Conservation (phyloP, 768 basidiomycete species). For the Psilocybe sp. region DNA sequence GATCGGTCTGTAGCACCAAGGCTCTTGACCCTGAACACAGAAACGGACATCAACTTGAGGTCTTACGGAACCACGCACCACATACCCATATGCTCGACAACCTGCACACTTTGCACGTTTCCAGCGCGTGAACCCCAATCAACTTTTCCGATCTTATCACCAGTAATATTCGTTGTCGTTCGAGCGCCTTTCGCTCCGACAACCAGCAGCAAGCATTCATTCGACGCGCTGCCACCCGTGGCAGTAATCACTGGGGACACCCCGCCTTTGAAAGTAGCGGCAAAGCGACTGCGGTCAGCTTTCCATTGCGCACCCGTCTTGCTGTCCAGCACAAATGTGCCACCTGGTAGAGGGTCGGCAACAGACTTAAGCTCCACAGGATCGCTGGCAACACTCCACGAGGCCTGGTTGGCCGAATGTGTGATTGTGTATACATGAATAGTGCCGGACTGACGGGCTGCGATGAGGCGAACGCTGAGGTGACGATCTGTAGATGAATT, state of each 20-base stretch:
- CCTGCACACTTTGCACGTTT: slow-evolving; percentile 44
- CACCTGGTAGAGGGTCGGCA: slow-evolving; percentile 41
- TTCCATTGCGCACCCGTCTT: slow-evolving; percentile 44
- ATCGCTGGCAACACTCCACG: slow-evolving; percentile 34
- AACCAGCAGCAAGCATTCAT: slow-evolving; percentile 15
- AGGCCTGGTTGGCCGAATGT: slow-evolving; percentile 30
- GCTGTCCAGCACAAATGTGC: slow-evolving; percentile 53
- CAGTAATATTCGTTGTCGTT: slow-evolving; percentile 54
- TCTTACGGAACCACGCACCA: not conserved
- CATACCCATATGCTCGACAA: slow-evolving; percentile 64
- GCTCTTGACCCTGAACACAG: slow-evolving; percentile 42
- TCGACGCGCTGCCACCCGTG: not conserved
- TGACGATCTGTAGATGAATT: slow-evolving; percentile 36
- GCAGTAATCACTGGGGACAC: slow-evolving; percentile 4
- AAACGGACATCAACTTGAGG: slow-evolving; percentile 2
- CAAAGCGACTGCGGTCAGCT: slow-evolving; percentile 43
- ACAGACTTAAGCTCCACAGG: slow-evolving; percentile 36
- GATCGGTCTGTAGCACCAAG: slow-evolving; percentile 55
- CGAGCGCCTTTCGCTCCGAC: slow-evolving; percentile 60
- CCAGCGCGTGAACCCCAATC: slow-evolving; percentile 62
- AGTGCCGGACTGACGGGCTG: slow-evolving; percentile 53
- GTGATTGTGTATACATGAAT: slow-evolving; percentile 56
- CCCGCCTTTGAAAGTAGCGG: slow-evolving; percentile 25
- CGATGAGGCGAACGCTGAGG: slow-evolving; percentile 58
- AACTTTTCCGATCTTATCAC: slow-evolving; percentile 61